These are phyloP conservation scores for Podospora bellae-mahoneyi DNA, from an alignment of 495 filamentous ascomycete species.

Conservation along the genomic window DNA sequence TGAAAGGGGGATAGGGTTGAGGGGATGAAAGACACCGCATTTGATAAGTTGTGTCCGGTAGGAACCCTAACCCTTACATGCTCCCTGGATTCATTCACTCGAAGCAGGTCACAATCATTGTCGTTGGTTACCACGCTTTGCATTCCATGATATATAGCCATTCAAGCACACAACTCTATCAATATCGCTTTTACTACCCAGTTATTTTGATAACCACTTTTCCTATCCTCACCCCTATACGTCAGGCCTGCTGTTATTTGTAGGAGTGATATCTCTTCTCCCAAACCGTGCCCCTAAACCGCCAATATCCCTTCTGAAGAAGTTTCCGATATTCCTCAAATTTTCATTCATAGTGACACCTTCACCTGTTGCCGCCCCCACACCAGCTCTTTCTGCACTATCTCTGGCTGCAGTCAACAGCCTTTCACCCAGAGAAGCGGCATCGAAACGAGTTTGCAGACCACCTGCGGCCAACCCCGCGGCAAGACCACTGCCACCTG, in stretches of 20 bases:
- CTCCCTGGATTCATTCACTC: not conserved
- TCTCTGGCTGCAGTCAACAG: conserved; percentile 81
- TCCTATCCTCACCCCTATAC: conserved; percentile 2
- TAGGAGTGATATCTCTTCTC: conserved; percentile 44
- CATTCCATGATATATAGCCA: not conserved
- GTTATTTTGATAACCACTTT: not conserved
- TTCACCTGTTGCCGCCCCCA: conserved; percentile 66
- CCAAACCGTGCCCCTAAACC: conserved; percentile 73
- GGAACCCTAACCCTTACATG: not conserved
- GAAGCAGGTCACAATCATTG: not conserved
- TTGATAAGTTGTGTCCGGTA: not conserved
- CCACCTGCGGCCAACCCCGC: conserved; percentile 40
- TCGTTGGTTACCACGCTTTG: not conserved
- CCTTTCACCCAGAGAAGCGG: conserved; percentile 69
- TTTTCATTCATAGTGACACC: conserved; percentile 77
- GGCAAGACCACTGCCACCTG: conserved; percentile 14
- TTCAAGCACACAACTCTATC: not conserved
- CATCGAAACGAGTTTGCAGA: conserved; percentile 69
- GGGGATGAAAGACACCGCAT: not conserved
- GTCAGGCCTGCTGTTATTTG: conserved; percentile 17
- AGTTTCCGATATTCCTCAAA: conserved; percentile 90
- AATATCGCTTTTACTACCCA: not conserved
- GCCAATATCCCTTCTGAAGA: conserved; percentile 86
- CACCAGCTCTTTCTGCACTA: conserved; percentile 74
- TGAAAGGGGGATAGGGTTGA: not conserved